Evolutionary conservation across 257 asterid species (phyloP), one percentile per base, ranked within the genome.

Genomic region (Knoxia roxburghii): DNA sequence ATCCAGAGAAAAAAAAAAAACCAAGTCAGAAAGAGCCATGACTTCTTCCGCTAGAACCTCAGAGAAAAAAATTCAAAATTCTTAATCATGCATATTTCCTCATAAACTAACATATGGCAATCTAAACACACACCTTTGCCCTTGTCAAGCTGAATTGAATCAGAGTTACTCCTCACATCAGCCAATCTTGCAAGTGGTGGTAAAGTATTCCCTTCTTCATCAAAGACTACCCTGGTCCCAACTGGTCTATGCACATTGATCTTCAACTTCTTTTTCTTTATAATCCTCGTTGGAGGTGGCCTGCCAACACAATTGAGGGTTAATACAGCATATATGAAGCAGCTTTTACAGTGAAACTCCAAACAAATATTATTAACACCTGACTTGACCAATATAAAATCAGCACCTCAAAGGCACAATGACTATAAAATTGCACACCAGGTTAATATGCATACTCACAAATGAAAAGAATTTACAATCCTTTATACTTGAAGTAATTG

Each of bases 161-260:
- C 90, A 46, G 72, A 35, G 21, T 49, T 81, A n/a, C 78, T 29
- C 27, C 55, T 75, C 23, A 80, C 56, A 61, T 73, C 85, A 3
- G 95, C 92, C 73, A 94, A 75, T 74, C 49, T 82, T 56, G 96
- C 97, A 72, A 89, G 91, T 37, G 96, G 97, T 40, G 95, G 81
- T 68, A 91, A 82, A 58, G 95, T 83, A 77, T 88, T 79, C 73
- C 99, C 95, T 77, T 81, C 96, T n/a, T 94, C 98, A 72, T 90
- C 96, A 81, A 94, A 94, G 51, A 90, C 97, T 78, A 94, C 91
- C 88, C 95, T 81, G 10, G 86, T 84, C 52, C 99, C 97, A 45
- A 84, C 84, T 27, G 99, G 98, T 79, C 97, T 84, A 77, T 88
- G 89, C 76, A 73, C 57, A 69, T 87, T 89, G 81, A 92, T 92